Percentiles rank a stretch among this genome's conserved stretches.
Conservation (phyloP, 2,329 filamentous ascomycete genomes). For the Arthrobotrys iridis region DNA sequence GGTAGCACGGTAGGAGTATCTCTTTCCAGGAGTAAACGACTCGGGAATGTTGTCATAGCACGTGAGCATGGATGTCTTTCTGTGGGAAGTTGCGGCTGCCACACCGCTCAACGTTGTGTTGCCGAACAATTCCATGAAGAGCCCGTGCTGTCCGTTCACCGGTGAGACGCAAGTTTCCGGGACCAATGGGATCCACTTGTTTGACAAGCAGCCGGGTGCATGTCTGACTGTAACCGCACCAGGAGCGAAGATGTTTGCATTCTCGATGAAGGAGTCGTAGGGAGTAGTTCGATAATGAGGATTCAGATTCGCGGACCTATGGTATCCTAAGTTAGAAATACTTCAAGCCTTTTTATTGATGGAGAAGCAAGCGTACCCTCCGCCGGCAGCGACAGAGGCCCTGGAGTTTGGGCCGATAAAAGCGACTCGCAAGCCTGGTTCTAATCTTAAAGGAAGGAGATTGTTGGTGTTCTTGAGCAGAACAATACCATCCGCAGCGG, state of each 20-base stretch:
- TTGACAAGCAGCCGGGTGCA: slow-evolving; percentile 57
- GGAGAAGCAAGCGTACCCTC: slow-evolving; percentile 54
- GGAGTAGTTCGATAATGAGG: slow-evolving; percentile 58
- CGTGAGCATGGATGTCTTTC: slow-evolving; percentile 58
- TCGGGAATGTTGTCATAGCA: slow-evolving; percentile 59
- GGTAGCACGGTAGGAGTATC: slow-evolving; percentile 58
- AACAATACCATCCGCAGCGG: slow-evolving; percentile 76
- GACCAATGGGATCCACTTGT: slow-evolving; percentile 58
- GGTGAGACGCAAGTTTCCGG: slow-evolving; percentile 58
- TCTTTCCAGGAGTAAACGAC: slow-evolving; percentile 57
- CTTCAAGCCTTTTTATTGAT: neutral
- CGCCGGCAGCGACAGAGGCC: slow-evolving; percentile 60
- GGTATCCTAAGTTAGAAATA: neutral
- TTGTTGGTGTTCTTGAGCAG: slow-evolving; percentile 76
- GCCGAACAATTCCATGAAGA: slow-evolving; percentile 58
- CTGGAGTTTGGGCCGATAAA: slow-evolving; percentile 69
- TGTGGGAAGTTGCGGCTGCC: slow-evolving; percentile 56
- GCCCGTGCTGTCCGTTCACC: slow-evolving; percentile 57
- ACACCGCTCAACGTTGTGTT: slow-evolving; percentile 57
- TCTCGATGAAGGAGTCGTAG: slow-evolving; percentile 57
- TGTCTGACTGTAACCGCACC: slow-evolving; percentile 55
- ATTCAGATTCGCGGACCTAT: slow-evolving; percentile 58
- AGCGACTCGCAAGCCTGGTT: slow-evolving; percentile 64
- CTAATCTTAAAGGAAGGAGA: slow-evolving; percentile 70
- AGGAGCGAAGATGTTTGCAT: slow-evolving; percentile 53